These are phyloP conservation scores for Elongisporangium anandrum DNA, from an alignment of 352 stramenopile species.

Conservation along the genomic window DNA sequence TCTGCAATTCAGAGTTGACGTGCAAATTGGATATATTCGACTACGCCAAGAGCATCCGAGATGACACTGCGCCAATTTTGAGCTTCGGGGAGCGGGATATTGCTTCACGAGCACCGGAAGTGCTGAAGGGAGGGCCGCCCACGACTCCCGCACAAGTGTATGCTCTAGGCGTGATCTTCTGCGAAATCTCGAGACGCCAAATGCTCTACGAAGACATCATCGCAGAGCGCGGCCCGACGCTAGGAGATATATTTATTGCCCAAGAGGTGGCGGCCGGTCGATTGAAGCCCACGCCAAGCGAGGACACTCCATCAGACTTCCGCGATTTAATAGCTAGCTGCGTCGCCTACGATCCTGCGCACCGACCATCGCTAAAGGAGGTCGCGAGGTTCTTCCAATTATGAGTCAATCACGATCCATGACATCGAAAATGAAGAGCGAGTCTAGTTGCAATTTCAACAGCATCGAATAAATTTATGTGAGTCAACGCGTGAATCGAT, in stretches of 20 bases:
- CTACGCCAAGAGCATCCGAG: constrained; percentile 44
- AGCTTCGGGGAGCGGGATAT: constrained; percentile 61
- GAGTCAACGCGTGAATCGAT: too few relatives aligned
- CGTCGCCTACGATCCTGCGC: constrained; percentile 38
- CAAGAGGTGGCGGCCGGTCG: constrained; percentile 38
- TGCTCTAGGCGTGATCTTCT: constrained; percentile 68
- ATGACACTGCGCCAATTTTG: constrained; percentile 29
- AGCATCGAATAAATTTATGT: neutral
- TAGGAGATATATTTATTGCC: constrained; percentile 64
- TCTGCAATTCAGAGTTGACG: constrained; percentile 46
- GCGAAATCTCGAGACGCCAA: constrained; percentile 48
- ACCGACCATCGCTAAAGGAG: constrained; percentile 37
- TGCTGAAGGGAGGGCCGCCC: constrained; percentile 42
- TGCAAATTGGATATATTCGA: constrained; percentile 81
- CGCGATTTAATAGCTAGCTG: constrained; percentile 36
- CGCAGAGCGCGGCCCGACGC: constrained; percentile 37
- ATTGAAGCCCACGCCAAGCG: constrained; percentile 31
- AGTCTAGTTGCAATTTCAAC: neutral
- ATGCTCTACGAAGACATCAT: constrained; percentile 43
- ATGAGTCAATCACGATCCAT: neutral
- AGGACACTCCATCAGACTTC: constrained; percentile 40
- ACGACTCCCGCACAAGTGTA: constrained; percentile 61
- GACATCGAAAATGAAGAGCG: neutral
- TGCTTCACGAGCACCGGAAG: constrained; percentile 41
- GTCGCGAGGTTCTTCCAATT: constrained; percentile 19